Evolutionary conservation across 2,329 filamentous ascomycete genomes (phyloP).

Genomic region (Aspergillus ochraceus): DNA sequence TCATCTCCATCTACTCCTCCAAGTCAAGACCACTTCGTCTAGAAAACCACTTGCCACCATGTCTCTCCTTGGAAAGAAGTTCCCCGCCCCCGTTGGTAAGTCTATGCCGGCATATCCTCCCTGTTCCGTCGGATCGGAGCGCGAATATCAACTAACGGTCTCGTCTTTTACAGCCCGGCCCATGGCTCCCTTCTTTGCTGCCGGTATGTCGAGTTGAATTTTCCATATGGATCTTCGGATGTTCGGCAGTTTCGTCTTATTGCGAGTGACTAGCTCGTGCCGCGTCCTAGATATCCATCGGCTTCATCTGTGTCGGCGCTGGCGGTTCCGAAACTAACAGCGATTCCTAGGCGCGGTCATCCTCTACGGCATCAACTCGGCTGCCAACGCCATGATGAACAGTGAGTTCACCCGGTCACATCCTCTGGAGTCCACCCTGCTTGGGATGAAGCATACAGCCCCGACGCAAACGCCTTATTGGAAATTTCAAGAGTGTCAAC

Average conservation of each 20-base stretch:
- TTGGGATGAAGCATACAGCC: neutral
- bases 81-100: slow-evolving; percentile 75
- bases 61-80: slow-evolving; percentile 83
- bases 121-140: neutral
- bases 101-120: slow-evolving; percentile 26
- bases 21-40: slow-evolving; percentile 27
- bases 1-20: slow-evolving; percentile 22
- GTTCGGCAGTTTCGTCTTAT: neutral
- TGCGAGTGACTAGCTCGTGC: neutral
- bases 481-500: slow-evolving; percentile 1
- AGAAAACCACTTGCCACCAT: slow-evolving; percentile 56
- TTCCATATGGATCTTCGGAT: neutral
- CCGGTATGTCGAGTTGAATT: slow-evolving; percentile 65
- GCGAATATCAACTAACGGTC: slow-evolving; percentile 31
- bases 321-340: slow-evolving; percentile 24
- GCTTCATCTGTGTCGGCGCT: slow-evolving; percentile 1
- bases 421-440: neutral
- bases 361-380: slow-evolving; percentile 86
- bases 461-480: neutral
- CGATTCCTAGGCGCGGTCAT: slow-evolving; percentile 69
- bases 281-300: neutral
- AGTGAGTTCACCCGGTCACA: slow-evolving; percentile 59
- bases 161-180: slow-evolving; percentile 67
- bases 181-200: slow-evolving; percentile 89
- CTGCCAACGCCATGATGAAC: slow-evolving; percentile 72